Evolutionary conservation across 257 asterid genomes (phyloP).

Genomic region (Pogostemon cablin): DNA sequence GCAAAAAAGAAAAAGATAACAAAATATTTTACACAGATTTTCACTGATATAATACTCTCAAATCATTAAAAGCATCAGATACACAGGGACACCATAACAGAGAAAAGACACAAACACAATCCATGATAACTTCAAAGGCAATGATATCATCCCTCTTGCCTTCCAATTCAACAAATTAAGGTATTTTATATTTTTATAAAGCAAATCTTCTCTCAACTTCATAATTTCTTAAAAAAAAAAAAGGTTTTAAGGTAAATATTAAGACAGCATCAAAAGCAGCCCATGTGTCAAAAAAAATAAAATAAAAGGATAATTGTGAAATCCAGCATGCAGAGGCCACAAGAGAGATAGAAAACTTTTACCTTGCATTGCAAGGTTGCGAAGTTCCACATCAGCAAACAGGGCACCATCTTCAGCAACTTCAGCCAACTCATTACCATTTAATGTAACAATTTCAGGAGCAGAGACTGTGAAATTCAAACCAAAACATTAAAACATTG

Average conservation of each 20-base stretch:
- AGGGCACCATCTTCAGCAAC: slow-evolving; percentile 51
- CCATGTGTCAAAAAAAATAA: not conserved
- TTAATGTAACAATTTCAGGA: slow-evolving; percentile 37
- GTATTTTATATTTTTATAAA: too few species aligned
- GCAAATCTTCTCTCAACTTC: too few species aligned
- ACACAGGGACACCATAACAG: slow-evolving; percentile 1
- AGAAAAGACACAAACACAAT: slow-evolving; percentile 17
- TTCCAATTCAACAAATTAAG: too few species aligned
- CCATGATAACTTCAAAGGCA: not conserved
- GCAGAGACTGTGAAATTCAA: slow-evolving; percentile 17
- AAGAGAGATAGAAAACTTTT: slow-evolving; percentile 12
- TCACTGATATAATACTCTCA: not conserved
- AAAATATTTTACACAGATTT: slow-evolving; percentile 15
- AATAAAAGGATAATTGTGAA: not conserved
- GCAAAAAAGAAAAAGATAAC: slow-evolving; percentile 22
- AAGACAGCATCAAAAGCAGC: slow-evolving; percentile 2
- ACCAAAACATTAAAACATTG: slow-evolving; percentile 1
- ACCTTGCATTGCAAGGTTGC: slow-evolving; percentile 74
- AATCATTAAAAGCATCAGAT: not conserved
- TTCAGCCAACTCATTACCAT: slow-evolving; percentile 38
- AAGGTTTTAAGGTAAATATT: not conserved
- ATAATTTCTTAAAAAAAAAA: not conserved
- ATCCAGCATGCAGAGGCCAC: not conserved
- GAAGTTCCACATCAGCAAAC: slow-evolving; percentile 64
- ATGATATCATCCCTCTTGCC: not conserved